Base-by-base conservation (phyloP, 176 grass and related monocot species). In the Puccinellia tenuiflora region DNA sequence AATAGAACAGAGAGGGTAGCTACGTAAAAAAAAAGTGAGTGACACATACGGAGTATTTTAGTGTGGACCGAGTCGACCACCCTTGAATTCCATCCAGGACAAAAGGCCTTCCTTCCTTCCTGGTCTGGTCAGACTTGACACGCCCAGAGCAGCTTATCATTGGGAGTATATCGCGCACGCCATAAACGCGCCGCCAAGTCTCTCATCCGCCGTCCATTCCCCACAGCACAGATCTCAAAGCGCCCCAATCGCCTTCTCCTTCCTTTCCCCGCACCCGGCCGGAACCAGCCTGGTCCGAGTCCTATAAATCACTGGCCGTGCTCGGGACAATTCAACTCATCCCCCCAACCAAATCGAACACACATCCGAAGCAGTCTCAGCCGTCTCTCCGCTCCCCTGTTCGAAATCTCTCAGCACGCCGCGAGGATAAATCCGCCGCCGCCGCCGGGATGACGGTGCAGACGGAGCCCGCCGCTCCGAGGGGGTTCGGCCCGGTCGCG, bases 291-390 rank as follows among this genome's bases (percentile, higher is more conserved):
- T 1, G 3, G 14, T 1, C 3, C 7, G 1, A 7, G 9, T 6
- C 69, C 51, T 85, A 89, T 85, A 85, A 76, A 89, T 20, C 7
- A 12, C 3, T 45, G 22, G 15, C 54, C 35, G 14, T 40, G 34
- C 3, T 28, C 54, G 1, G 5, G 15, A 3, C 59, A 51, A 17
- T 20, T 35, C 29, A 64, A 20, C 43, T 14, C 29, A 10, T 15
- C 59, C 20, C 14, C 16, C 28, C 43, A 46, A 46, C 5, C n/a
- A 55, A n/a, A 17, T 50, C 59, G 18, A 50, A 4, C 31, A 7
- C 18, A n/a, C 43, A 15, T 37, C 20, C 51, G 0, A 3, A 72
- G 2, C 25, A 18, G 18, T 20, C 12, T 16, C 16, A 6, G 21
- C 6, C 62, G 17, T 20, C 66, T 37, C 13, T 0, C 28, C 16